A percentile compares a stretch with the other conserved stretches of the same genome.
Conservation (phyloP, 805 yeast species). For the Starmerella vitae region DNA sequence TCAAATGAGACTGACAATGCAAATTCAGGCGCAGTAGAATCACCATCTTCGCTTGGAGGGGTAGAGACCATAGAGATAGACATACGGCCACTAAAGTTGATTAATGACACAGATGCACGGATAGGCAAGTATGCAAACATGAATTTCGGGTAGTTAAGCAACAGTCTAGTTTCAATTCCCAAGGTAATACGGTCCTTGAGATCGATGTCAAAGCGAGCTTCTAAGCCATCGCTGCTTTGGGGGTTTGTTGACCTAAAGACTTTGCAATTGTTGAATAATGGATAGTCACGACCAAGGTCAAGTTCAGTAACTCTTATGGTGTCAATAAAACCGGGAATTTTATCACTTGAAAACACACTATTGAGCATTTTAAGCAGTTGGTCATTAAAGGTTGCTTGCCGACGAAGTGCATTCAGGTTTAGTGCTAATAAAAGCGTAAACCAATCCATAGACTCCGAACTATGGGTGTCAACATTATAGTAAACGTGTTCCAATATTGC, state of each 20-base stretch:
- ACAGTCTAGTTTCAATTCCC: slow-evolving; percentile 62
- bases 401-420: slow-evolving; percentile 68
- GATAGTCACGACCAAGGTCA: slow-evolving; percentile 88
- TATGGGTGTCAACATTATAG: slow-evolving; percentile 77
- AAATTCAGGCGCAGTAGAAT: slow-evolving; percentile 30
- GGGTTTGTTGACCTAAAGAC: slow-evolving; percentile 29
- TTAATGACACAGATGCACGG: slow-evolving; percentile 70
- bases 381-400: slow-evolving; percentile 77
- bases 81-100: slow-evolving; percentile 79
- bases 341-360: slow-evolving; percentile 45
- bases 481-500: slow-evolving; percentile 77
- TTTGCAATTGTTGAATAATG: slow-evolving; percentile 86
- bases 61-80: slow-evolving; percentile 43
- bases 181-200: slow-evolving; percentile 68
- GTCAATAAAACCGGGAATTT: slow-evolving; percentile 70
- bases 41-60: neutral
- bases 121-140: slow-evolving; percentile 80
- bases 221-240: slow-evolving; percentile 31
- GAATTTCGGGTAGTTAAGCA: slow-evolving; percentile 68
- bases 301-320: slow-evolving; percentile 69
- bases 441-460: slow-evolving; percentile 91
- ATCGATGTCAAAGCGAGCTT: slow-evolving; percentile 80
- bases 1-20: slow-evolving; percentile 80
- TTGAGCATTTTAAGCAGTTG: slow-evolving; percentile 71
- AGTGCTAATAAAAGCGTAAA: slow-evolving; percentile 90